A percentile compares a stretch with the other conserved stretches of the same genome.
Conservation (phyloP, 495 filamentous ascomycete genomes). For the Penicillium robsamsonii region DNA sequence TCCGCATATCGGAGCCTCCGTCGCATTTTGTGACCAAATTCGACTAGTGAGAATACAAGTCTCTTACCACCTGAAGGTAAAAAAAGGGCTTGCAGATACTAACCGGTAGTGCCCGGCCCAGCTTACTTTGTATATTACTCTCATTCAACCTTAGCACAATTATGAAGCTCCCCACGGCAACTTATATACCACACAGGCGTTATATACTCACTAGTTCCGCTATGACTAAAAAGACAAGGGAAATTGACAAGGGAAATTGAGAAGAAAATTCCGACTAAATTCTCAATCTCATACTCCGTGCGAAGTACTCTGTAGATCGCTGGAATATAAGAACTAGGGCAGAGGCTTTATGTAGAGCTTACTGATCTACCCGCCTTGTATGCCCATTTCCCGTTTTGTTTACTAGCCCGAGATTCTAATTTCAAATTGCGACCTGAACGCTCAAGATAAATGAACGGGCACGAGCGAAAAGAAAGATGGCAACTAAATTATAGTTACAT, state of each 20-base stretch:
- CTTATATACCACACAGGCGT: not conserved
- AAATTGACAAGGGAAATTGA: too few species aligned
- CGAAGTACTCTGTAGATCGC: not conserved
- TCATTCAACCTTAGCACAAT: not conserved
- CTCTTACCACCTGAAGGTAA: slow-evolving; percentile 1
- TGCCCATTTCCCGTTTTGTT: not conserved
- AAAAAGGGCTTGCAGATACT: not conserved
- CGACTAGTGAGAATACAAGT: slow-evolving; percentile 7
- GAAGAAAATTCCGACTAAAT: not conserved
- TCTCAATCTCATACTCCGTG: not conserved
- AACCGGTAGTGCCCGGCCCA: slow-evolving; percentile 1
- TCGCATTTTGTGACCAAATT: slow-evolving; percentile 1
- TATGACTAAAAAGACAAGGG: not conserved
- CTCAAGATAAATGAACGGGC: not conserved
- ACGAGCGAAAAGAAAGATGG: not conserved
- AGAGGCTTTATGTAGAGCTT: not conserved
- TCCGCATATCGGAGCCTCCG: slow-evolving; percentile 9
- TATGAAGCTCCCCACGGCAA: not conserved
- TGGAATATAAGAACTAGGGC: not conserved
- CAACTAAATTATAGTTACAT: not conserved
- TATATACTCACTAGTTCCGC: not conserved
- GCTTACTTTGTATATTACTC: not conserved
- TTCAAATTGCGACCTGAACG: not conserved
- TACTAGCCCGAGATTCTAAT: not conserved
- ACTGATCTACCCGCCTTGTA: not conserved